phyloP scores from a whole-genome alignment of 495 filamentous ascomycete genomes.

The Daldinia concentrica region DNA sequence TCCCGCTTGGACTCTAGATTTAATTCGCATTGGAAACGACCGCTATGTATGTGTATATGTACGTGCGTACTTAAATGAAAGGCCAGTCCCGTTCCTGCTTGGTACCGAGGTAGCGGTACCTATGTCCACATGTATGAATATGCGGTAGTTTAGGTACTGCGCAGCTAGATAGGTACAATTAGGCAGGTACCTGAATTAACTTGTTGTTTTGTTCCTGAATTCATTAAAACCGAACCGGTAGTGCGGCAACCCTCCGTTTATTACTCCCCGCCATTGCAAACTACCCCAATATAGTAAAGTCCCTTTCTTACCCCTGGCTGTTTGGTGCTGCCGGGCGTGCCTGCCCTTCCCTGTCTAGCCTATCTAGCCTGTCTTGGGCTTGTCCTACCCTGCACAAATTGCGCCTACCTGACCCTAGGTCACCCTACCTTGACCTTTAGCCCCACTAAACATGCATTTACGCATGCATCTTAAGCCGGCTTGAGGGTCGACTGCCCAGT shows the following conservation, averaged over 20 bases:
- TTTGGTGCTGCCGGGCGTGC: conserved; percentile 17
- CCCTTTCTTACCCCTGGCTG: conserved; percentile 30
- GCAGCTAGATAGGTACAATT: too few species aligned
- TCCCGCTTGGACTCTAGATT: not conserved
- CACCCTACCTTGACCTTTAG: not conserved
- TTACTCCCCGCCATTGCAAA: conserved; percentile 22
- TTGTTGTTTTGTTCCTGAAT: conserved; percentile 32
- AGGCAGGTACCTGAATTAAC: conserved; percentile 20
- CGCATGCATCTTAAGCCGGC: conserved; percentile 41
- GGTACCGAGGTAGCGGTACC: not conserved
- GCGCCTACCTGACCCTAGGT: conserved; percentile 14
- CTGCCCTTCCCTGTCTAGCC: conserved; percentile 7
- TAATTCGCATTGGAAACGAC: not conserved
- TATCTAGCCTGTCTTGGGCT: conserved; percentile 6
- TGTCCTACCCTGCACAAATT: conserved; percentile 18
- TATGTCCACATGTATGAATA: not conserved
- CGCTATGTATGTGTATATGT: not conserved
- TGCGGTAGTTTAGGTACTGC: too few species aligned
- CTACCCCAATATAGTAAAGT: conserved; percentile 30
- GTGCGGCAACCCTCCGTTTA: conserved; percentile 26
- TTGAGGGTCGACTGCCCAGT: conserved; percentile 35
- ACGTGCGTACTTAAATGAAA: not conserved
- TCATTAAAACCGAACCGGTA: conserved; percentile 33
- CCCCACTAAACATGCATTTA: conserved; percentile 42
- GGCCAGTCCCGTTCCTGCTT: conserved; percentile 18